Evolutionary conservation across 768 basidiomycete species (phyloP), one percentile per base, ranked within the genome.

Genomic region (Hirschioporus abietinus): DNA sequence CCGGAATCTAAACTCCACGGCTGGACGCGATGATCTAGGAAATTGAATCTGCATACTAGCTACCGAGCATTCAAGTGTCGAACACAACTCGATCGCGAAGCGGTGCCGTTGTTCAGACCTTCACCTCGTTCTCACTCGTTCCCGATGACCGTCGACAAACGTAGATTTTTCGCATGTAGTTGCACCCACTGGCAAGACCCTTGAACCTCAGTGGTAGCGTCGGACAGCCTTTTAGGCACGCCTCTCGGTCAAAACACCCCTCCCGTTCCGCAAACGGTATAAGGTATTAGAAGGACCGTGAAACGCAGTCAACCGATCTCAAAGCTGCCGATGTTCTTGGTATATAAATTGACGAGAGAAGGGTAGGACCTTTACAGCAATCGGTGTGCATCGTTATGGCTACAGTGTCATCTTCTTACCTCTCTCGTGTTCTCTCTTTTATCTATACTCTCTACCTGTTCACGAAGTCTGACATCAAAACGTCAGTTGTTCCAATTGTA

Each of bases 401-500:
- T 73, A 65, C 68, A 76, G 76, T 65, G 74, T 76, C 12, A 74
- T 72, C 10, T 65, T 79, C 23, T 66, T 79, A 64, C 78, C 78
- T 0, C 70, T 77, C 30, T 77, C 78, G 66, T 64, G 70, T 68
- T 52, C 42, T 52, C 4, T 52, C 42, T 24, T 26, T 17, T 57
- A 25, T 34, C n/a, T 52, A 52, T 20, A 52, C 42, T 15, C 42
- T 66, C 7, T 79, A 77, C 65, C 77, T 81, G 35, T 83, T 84
- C 73, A 80, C 77, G 25, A 78, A 79, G 68, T 79, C 82, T 17
- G 84, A 84, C 68, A 76, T 83, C 68, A 75, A 80, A 65, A 83
- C 83, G 0, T 81, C 78, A 2, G 65, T 84, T 2, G 71, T 84
- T 35, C 84, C 84, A 1, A 78, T 83, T 66, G 84, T 84, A 67